phyloP scores from a whole-genome alignment of 225 moss, liverwort and hornwort genomes.

The Lunularia cruciata region DNA sequence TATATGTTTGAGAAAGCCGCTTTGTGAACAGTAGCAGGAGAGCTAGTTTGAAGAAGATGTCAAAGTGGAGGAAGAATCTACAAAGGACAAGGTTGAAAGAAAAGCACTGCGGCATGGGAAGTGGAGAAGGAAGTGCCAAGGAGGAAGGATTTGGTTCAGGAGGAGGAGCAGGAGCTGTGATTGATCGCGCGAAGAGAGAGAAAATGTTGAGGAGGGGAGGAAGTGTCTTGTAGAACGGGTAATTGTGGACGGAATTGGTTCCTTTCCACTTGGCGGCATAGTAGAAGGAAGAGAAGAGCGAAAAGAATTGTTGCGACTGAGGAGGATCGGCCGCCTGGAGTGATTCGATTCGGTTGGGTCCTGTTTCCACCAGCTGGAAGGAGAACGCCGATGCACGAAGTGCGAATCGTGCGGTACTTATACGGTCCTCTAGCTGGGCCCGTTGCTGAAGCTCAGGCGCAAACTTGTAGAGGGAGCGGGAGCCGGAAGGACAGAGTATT shows the following conservation, averaged over 20 bases:
- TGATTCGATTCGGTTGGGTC: conserved; percentile 6
- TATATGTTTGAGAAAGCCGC: neutral
- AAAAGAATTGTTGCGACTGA: neutral
- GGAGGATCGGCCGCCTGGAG: conserved; percentile 6
- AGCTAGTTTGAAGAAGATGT: neutral
- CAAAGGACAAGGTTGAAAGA: neutral
- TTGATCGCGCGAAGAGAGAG: neutral
- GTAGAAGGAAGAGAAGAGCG: neutral
- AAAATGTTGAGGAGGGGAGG: neutral
- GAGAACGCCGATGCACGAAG: neutral
- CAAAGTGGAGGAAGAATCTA: neutral
- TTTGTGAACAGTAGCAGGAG: neutral
- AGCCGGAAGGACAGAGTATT: neutral
- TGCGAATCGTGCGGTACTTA: conserved; percentile 14
- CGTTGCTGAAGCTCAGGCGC: neutral
- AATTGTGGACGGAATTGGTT: too few species aligned
- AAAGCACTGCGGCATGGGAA: neutral
- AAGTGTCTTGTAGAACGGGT: neutral
- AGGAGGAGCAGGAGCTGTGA: neutral
- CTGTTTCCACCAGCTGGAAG: conserved; percentile 16
- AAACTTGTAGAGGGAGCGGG: neutral
- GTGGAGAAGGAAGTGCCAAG: neutral
- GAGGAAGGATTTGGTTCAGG: neutral
- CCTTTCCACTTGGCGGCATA: conserved; percentile 13
- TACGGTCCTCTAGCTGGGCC: neutral